Conservation (phyloP, 306 rosid species). For the Hylodesmum podocarpum region DNA sequence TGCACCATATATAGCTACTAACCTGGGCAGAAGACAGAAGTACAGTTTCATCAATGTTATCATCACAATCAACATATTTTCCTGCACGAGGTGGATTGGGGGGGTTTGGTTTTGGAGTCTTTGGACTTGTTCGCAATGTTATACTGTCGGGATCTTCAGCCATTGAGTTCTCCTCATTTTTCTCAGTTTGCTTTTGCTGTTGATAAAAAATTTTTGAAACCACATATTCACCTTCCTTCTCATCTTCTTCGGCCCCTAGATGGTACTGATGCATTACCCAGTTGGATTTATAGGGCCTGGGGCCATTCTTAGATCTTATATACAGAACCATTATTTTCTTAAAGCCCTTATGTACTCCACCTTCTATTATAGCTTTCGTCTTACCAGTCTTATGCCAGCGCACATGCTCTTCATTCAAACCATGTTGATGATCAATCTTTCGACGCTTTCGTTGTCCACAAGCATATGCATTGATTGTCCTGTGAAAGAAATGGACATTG, state of each 20-base stretch:
- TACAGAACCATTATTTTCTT: slow-evolving; percentile 90
- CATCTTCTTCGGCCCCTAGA: slow-evolving; percentile 73
- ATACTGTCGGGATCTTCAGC: slow-evolving; percentile 46
- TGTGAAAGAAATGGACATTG: slow-evolving; percentile 73
- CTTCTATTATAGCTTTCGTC: slow-evolving; percentile 42
- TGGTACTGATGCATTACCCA: slow-evolving; percentile 98
- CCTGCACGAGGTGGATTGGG: slow-evolving; percentile 63
- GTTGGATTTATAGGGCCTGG: slow-evolving; percentile 58
- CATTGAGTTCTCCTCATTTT: slow-evolving; percentile 38
- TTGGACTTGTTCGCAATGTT: slow-evolving; percentile 57
- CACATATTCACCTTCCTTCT: slow-evolving; percentile 76
- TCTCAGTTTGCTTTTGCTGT: slow-evolving; percentile 56
- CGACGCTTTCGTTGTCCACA: slow-evolving; percentile 72
- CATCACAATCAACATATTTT: slow-evolving; percentile 38
- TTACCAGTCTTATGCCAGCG: slow-evolving; percentile 57
- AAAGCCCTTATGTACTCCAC: slow-evolving; percentile 60
- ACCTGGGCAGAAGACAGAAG: slow-evolving; percentile 49
- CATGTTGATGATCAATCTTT: slow-evolving; percentile 40
- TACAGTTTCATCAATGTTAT: slow-evolving; percentile 34
- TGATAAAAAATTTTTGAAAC: slow-evolving; percentile 73
- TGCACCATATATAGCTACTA: slow-evolving; percentile 17
- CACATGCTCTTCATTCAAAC: slow-evolving; percentile 42
- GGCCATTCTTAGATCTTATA: slow-evolving; percentile 56
- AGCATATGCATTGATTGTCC: slow-evolving; percentile 69
- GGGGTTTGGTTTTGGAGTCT: slow-evolving; percentile 66